These are phyloP conservation scores for Stephania cephalantha DNA, from an alignment of 164 flowering plant genomes.

Conservation along the genomic window DNA sequence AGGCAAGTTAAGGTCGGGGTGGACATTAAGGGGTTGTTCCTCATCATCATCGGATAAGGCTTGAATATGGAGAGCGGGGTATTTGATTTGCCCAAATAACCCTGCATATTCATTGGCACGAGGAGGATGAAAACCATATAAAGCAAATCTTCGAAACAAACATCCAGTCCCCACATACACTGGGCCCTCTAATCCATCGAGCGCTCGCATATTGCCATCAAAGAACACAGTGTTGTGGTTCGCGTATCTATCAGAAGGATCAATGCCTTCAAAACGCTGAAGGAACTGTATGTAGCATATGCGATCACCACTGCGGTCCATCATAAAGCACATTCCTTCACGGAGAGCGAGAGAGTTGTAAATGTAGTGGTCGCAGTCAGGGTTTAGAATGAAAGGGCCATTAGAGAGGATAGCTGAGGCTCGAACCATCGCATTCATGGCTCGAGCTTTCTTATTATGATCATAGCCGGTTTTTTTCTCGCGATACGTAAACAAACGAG, in stretches of 20 bases:
- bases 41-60: too few species aligned
- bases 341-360: constrained; percentile 69
- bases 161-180: constrained; percentile 96
- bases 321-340: constrained; percentile 94
- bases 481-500: constrained; percentile 73
- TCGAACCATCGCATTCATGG: constrained; percentile 89
- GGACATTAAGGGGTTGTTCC: not conserved
- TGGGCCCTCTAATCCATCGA: constrained; percentile 86
- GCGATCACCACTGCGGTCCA: constrained; percentile 81
- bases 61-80: too few species aligned
- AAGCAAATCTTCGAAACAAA: constrained; percentile 73
- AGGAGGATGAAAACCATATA: constrained; percentile 86
- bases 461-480: constrained; percentile 92
- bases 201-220: constrained; percentile 84
- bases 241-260: constrained; percentile 87
- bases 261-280: constrained; percentile 84
- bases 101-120: constrained; percentile 22
- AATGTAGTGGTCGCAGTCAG: constrained; percentile 88
- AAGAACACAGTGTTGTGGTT: constrained; percentile 88
- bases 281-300: constrained; percentile 82
- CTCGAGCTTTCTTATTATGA: constrained; percentile 94
- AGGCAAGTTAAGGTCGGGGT: constrained; percentile 42
- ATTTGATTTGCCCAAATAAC: constrained; percentile 7
- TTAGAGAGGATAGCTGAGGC: constrained; percentile 88
- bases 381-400: constrained; percentile 81